Evolutionary conservation across 768 basidiomycete species (phyloP).

Genomic region (Suillus spraguei): DNA sequence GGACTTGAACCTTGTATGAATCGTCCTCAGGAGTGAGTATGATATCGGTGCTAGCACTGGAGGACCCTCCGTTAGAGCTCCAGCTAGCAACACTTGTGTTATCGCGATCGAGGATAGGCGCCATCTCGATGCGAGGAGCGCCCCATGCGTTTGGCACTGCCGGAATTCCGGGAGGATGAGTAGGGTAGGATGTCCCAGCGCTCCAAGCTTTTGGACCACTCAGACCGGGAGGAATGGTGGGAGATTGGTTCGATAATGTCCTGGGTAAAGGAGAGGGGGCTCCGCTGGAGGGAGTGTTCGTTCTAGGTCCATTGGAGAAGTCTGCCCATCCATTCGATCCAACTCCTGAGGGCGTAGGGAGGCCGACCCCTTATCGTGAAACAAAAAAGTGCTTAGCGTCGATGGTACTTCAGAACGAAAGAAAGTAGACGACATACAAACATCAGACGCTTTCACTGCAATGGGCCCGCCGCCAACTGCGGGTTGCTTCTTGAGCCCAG

Average conservation of each 20-base stretch:
- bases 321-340: conserved; percentile 22
- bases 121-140: conserved; percentile 1
- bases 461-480: conserved; percentile 32
- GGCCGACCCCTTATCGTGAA: conserved; percentile 2
- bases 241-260: conserved; percentile 9
- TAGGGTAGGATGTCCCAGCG: conserved; percentile 13
- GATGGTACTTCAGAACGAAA: not conserved
- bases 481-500: conserved; percentile 18
- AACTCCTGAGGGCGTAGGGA: not conserved
- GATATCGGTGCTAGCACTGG: conserved; percentile 30
- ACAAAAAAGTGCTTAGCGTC: not conserved
- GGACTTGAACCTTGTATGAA: conserved; percentile 22
- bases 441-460: conserved; percentile 27
- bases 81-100: conserved; percentile 23
- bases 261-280: conserved; percentile 9
- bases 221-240: conserved; percentile 17
- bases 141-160: conserved; percentile 9
- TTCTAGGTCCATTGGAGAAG: conserved; percentile 18
- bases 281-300: conserved; percentile 18
- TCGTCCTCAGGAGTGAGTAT: conserved; percentile 31
- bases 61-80: conserved; percentile 24
- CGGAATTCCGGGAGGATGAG: conserved; percentile 16
- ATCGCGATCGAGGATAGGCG: conserved; percentile 12
- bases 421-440: conserved; percentile 26
- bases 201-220: conserved; percentile 16